A percentile compares a stretch with the other conserved stretches of the same genome.
Conservation (phyloP, 2,329 filamentous ascomycete genomes). For the Hypomyces perniciosus region DNA sequence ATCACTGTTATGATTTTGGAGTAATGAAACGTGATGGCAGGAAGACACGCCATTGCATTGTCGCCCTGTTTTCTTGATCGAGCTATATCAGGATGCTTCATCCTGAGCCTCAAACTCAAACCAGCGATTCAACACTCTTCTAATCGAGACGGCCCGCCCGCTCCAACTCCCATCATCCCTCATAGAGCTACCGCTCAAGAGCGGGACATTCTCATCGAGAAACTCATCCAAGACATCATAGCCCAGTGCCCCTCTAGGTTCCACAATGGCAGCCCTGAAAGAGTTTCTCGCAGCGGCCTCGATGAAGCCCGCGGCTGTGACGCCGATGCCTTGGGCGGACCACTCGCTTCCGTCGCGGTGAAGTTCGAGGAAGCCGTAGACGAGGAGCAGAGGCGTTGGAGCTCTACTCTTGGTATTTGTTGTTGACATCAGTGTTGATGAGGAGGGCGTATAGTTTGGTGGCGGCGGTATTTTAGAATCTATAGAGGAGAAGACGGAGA, state of each 20-base stretch:
- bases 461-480: slow-evolving; percentile 34
- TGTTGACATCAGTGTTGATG: not conserved
- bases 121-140: slow-evolving; percentile 58
- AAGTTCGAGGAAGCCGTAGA: slow-evolving; percentile 60
- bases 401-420: slow-evolving; percentile 2
- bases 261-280: slow-evolving; percentile 42
- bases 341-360: slow-evolving; percentile 67
- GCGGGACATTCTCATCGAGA: slow-evolving; percentile 49
- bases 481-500: slow-evolving; percentile 49
- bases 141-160: slow-evolving; percentile 52
- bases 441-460: slow-evolving; percentile 20
- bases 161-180: slow-evolving; percentile 50
- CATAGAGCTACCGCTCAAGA: slow-evolving; percentile 53
- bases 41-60: not conserved
- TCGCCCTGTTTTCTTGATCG: not conserved
- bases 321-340: slow-evolving; percentile 66
- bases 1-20: not conserved
- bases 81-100: not conserved
- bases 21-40: not conserved
- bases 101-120: slow-evolving; percentile 35
- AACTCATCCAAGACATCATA: slow-evolving; percentile 31
- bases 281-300: slow-evolving; percentile 48
- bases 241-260: slow-evolving; percentile 32
- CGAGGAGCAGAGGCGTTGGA: slow-evolving; percentile 43
- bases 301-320: slow-evolving; percentile 55